phyloP scores from a whole-genome alignment of 768 basidiomycete genomes.

The Mycena albidolilacea region DNA sequence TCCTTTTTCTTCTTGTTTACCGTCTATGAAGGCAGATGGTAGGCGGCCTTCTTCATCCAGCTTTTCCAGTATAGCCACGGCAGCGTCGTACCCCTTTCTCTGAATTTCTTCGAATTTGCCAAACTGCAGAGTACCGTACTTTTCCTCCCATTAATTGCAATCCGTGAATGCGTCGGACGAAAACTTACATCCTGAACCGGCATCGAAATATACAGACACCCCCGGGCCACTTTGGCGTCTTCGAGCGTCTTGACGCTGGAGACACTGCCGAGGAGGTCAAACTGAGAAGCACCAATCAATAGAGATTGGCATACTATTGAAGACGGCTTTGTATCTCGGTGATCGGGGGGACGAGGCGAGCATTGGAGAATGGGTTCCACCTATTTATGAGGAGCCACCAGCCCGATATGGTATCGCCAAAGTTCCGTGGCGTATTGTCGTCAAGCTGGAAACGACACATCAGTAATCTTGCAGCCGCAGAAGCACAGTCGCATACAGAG shows the following conservation, averaged over 20 bases:
- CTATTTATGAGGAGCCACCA: constrained; percentile 96
- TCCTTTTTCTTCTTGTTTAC: constrained; percentile 59
- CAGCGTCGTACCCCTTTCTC: constrained; percentile 83
- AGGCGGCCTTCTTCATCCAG: constrained; percentile 89
- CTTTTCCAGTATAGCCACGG: constrained; percentile 77
- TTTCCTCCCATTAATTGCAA: background rate
- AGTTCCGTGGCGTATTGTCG: constrained; percentile 94
- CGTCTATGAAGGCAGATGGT: constrained; percentile 81
- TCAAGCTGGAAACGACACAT: constrained; percentile 71
- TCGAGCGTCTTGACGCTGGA: constrained; percentile 96
- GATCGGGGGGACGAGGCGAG: constrained; percentile 85
- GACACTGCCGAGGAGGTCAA: constrained; percentile 67
- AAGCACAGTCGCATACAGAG: constrained; percentile 64
- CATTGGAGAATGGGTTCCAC: constrained; percentile 92
- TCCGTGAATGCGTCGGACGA: background rate
- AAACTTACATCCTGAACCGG: constrained; percentile 87
- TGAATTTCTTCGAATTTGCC: constrained; percentile 91
- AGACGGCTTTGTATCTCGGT: constrained; percentile 95
- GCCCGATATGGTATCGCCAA: constrained; percentile 95
- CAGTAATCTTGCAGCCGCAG: background rate
- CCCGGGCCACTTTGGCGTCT: constrained; percentile 92
- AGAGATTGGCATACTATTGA: constrained; percentile 84
- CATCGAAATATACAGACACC: constrained; percentile 94
- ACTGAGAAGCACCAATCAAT: background rate
- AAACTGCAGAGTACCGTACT: constrained; percentile 93